Conservation (phyloP, 345 rosid genomes). For the Eucalyptus marginata region DNA sequence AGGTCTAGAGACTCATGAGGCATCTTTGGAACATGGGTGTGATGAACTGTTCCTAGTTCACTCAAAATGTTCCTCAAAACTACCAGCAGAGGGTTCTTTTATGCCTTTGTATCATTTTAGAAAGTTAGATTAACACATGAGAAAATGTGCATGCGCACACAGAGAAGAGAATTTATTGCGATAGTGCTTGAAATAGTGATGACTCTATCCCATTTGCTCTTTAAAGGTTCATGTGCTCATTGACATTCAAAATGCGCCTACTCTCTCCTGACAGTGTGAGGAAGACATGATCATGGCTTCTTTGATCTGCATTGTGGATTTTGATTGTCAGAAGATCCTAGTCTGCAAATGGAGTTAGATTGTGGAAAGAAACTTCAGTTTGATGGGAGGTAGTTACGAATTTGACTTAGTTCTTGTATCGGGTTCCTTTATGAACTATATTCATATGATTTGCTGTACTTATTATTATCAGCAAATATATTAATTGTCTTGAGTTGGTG, state of each 20-base stretch:
- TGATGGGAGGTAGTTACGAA: constrained; percentile 51
- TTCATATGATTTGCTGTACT: not conserved
- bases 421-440: not conserved
- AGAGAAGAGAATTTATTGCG: not conserved
- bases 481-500: not conserved
- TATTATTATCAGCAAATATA: not conserved
- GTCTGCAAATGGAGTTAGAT: constrained; percentile 81
- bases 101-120: not conserved
- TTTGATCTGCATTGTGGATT: constrained; percentile 70
- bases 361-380: constrained; percentile 78
- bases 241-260: not conserved
- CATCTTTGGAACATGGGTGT: not conserved
- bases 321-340: constrained; percentile 68
- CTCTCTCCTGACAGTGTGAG: constrained; percentile 34
- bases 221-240: not conserved
- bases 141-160: not conserved
- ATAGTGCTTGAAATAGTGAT: not conserved
- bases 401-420: not conserved
- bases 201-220: not conserved
- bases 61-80: not conserved
- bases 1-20: not conserved
- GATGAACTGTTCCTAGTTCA: not conserved
- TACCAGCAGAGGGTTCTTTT: not conserved
- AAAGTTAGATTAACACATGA: not conserved
- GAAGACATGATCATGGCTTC: constrained; percentile 81